These are phyloP conservation scores for Yamadazyma scolyti DNA, from an alignment of 805 yeast genomes.

Conservation along the genomic window DNA sequence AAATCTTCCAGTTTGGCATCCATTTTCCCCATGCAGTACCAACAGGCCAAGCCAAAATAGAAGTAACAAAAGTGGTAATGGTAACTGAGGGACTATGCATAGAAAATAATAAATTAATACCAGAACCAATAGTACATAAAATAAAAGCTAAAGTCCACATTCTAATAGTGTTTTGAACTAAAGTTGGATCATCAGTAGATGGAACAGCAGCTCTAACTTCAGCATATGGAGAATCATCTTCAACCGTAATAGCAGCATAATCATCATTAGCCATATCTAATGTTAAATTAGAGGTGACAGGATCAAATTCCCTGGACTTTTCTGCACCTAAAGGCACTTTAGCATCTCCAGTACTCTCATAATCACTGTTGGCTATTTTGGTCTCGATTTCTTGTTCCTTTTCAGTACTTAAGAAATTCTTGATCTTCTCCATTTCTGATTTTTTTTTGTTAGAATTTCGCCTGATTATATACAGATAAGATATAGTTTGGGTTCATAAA, in stretches of 20 bases:
- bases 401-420: constrained; percentile 5
- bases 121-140: constrained; percentile 54
- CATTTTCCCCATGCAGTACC: constrained; percentile 47
- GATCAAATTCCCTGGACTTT: constrained; percentile 29
- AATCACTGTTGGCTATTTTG: not conserved
- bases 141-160: constrained; percentile 50
- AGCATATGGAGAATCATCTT: constrained; percentile 51
- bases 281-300: constrained; percentile 23
- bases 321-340: constrained; percentile 4
- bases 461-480: no score
- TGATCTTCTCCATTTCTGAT: constrained; percentile 8
- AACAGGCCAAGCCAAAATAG: constrained; percentile 57
- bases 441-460: no score
- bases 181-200: constrained; percentile 46
- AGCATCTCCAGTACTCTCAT: no score
- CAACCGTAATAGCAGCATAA: constrained; percentile 38
- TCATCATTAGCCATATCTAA: constrained; percentile 25
- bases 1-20: constrained; percentile 24
- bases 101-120: constrained; percentile 56
- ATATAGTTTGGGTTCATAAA: no score
- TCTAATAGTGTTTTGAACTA: constrained; percentile 51
- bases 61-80: constrained; percentile 50
- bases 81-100: constrained; percentile 53
- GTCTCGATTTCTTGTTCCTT: constrained; percentile 3
- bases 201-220: constrained; percentile 65